A percentile compares a stretch with the other conserved stretches of the same genome.
Conservation (phyloP, 2,329 filamentous ascomycete genomes). For the Leptographium galeiforme region DNA sequence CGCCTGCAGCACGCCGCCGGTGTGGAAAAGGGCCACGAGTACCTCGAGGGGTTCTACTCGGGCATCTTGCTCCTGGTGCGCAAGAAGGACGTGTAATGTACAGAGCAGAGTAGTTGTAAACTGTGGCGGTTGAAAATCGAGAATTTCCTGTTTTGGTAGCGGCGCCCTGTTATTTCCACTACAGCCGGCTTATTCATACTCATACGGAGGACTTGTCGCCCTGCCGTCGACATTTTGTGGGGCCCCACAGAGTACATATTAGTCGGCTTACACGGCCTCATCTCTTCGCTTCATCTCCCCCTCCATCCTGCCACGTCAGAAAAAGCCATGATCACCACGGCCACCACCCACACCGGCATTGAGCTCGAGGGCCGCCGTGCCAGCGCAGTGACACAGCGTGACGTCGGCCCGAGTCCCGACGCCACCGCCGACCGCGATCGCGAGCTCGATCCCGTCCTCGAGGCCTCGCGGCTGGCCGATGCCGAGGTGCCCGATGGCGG, state of each 20-base stretch:
- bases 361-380: not conserved
- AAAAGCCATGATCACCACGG: not conserved
- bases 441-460: slow-evolving; percentile 6
- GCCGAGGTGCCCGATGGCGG: slow-evolving; percentile 34
- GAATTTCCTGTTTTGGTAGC: no score
- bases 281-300: no score
- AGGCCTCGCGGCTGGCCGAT: slow-evolving; percentile 6
- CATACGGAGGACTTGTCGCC: no score
- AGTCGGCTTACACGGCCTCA: no score
- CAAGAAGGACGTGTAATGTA: not conserved
- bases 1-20: slow-evolving; percentile 18
- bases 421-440: no score
- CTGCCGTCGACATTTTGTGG: no score
- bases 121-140: no score
- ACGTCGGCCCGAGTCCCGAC: not conserved
- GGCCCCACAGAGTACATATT: no score
- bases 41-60: not conserved
- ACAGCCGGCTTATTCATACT: no score
- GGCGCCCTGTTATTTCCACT: no score
- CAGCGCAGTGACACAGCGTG: not conserved
- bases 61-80: not conserved
- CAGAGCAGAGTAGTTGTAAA: no score
- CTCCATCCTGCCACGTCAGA: no score
- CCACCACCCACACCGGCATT: not conserved
- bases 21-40: slow-evolving; percentile 20